phyloP scores from a whole-genome alignment of 129 eudicot species.

The Helichrysum umbraculigerum region DNA sequence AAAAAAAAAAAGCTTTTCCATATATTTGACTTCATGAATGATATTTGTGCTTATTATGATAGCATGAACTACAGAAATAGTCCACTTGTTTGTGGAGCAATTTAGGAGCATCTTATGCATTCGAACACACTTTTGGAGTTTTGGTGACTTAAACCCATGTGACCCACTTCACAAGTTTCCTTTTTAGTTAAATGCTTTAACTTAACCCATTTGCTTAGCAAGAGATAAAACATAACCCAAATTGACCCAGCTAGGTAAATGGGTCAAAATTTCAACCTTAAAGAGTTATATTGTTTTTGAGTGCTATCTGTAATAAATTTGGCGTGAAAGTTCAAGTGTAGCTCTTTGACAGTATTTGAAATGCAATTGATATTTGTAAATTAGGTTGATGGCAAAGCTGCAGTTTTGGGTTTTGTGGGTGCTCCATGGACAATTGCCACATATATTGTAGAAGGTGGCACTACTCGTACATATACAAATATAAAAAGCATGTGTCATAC shows the following conservation, averaged over 20 bases:
- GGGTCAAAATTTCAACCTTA: not conserved
- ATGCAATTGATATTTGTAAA: not conserved
- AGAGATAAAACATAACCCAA: not conserved
- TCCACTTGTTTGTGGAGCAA: not conserved
- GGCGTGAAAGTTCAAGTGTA: not conserved
- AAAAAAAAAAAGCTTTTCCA: not conserved
- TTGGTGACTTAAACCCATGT: not conserved
- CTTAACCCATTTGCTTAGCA: not conserved
- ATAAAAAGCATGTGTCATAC: constrained; percentile 95
- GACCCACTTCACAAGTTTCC: not conserved
- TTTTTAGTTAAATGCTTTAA: not conserved
- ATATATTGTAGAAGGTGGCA: constrained; percentile 94
- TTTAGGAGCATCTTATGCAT: not conserved
- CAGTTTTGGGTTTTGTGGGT: constrained; percentile 96
- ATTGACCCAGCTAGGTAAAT: not conserved
- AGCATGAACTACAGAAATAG: not conserved
- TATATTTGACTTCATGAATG: not conserved
- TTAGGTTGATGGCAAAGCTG: constrained; percentile 89
- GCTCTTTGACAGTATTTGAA: constrained; percentile 8
- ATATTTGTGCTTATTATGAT: not conserved
- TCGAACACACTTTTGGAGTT: not conserved
- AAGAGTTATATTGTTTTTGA: not conserved
- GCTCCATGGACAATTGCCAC: constrained; percentile 99
- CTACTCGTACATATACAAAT: constrained; percentile 84
- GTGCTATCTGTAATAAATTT: not conserved